Base-by-base conservation (phyloP, 2,329 filamentous ascomycete species). In the Myriosclerotinia scirpicola region DNA sequence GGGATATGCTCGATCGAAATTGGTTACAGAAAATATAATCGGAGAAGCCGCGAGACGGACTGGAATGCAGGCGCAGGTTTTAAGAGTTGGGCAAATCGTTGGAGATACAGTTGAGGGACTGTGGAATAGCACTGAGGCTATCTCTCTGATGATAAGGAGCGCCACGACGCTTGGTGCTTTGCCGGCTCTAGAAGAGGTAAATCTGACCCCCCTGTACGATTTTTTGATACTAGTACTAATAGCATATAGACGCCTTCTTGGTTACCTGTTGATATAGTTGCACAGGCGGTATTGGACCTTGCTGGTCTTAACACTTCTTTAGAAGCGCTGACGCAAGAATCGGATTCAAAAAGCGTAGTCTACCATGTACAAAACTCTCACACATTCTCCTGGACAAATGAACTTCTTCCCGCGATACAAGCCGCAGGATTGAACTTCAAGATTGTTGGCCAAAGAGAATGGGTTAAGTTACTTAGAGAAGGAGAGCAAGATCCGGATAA, bases 321-420 rank as follows among this genome's bases (percentile, higher is more conserved):
- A 67, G 48, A 61, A 65, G 42, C 15, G 0, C 7, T 36, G 6
- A 30, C 6, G 1, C 17, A 20, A 34, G 46, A 53, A 4, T 0
- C 74, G 74, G 65, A 70, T 72, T 26, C 69, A 64, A 36, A 20
- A 50, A 30, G n/a, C 9, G 69, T 69, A 2, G 71, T 78, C 20
- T 84, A 81, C 67, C 83, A 87, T 67, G 76, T 88, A 11, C 77
- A 83, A n/a, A 86, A 86, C 67, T 79, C 80, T 0, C 74, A 73
- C 8, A 70, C 75, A 0, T 80, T 83, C 69, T 76, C 80, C 34
- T 85, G 81, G 81, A 84, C 81, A 0, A 67, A 77, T 0, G 81
- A 85, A 61, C 74, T 88, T 2, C 78, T 87, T 0, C 84, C 84
- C 2, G 79, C 80, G 4, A 75, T 87, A 9, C 75, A 73, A n/a